Evolutionary conservation across 2,329 filamentous ascomycete species (phyloP).

Genomic region (Tolypocladium endophyticum): DNA sequence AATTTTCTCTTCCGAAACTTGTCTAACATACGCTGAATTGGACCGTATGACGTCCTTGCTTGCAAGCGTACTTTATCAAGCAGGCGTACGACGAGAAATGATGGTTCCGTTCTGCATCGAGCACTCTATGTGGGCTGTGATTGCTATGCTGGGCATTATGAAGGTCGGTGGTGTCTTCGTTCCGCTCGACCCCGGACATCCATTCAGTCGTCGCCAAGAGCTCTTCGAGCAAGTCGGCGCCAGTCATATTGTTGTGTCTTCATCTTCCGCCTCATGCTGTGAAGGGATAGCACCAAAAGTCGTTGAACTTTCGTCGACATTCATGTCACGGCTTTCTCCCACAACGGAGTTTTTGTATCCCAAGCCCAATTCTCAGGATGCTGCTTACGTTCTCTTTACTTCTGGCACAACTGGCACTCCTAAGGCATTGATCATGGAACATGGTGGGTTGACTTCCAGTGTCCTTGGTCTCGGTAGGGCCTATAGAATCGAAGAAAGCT

Average conservation of each 20-base stretch:
- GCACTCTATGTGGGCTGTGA: conserved; percentile 3
- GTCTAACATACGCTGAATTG: neutral
- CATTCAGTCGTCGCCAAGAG: neutral
- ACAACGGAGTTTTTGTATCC: neutral
- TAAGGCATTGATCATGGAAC: conserved; percentile 22
- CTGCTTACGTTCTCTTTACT: conserved; percentile 15
- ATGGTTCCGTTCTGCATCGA: neutral
- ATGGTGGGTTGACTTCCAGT: conserved; percentile 41
- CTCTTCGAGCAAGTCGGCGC: neutral
- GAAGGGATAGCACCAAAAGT: neutral
- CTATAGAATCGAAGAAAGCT: conserved; percentile 31
- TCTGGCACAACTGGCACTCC: conserved; percentile 16
- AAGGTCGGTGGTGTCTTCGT: conserved; percentile 15
- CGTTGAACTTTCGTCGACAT: neutral
- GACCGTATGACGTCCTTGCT: neutral
- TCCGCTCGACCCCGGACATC: conserved; percentile 13
- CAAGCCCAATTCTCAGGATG: neutral
- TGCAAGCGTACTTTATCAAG: neutral
- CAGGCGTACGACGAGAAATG: neutral
- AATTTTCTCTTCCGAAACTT: neutral
- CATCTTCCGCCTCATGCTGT: neutral
- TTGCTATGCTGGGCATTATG: conserved; percentile 12
- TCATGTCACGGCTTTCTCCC: neutral
- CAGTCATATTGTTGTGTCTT: neutral
- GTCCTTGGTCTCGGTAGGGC: conserved; percentile 34